Evolutionary conservation across 257 asterid species (phyloP), one percentile per base, ranked within the genome.

Genomic region (Jacaranda mimosifolia): DNA sequence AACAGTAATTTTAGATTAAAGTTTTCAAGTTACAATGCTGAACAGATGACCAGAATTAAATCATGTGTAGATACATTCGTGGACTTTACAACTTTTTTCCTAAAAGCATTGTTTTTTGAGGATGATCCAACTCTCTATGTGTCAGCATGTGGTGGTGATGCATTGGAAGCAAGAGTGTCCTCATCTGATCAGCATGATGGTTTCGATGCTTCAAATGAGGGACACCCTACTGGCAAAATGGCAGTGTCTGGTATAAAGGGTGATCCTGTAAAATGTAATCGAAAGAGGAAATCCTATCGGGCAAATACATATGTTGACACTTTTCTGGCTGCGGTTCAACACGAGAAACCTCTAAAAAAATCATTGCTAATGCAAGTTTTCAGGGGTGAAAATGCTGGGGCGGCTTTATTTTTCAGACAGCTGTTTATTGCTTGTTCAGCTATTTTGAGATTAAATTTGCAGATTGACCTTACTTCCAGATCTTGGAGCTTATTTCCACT

Each of bases 391-490:
- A 91, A 90, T 82, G 72, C 83, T 68, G 98, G 86, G 79, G 85
- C 81, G 3, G 86, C 90, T 51, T 82, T 85, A 78, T 86, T 92
- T 82, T 87, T 92, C 79, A 85, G 86, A 62, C 97, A 92, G 77
- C 83, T 92, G 78, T 89, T 90, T 74, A 76, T 80, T 86, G 89
- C 98, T 76, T 90, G 88, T 84, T 91, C 99, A 53, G 96, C 94
- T 78, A 81, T 90, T 82, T 75, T 93, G 83, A 89, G 90, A 84
- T 72, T 92, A 68, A 84, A 86, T 76, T 81, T 79, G 86, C 87
- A 86, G 79, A 76, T 80, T 70, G 87, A 85, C 53, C 73, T 78
- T 59, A 79, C 78, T 79, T 84, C 90, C 53, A 72, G 82, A 73
- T 79, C 87, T 6, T 80, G 87, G 87, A 85, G 73, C 79, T 78